Conservation (phyloP, 2,329 filamentous ascomycete genomes). For the Colletotrichum sp. region DNA sequence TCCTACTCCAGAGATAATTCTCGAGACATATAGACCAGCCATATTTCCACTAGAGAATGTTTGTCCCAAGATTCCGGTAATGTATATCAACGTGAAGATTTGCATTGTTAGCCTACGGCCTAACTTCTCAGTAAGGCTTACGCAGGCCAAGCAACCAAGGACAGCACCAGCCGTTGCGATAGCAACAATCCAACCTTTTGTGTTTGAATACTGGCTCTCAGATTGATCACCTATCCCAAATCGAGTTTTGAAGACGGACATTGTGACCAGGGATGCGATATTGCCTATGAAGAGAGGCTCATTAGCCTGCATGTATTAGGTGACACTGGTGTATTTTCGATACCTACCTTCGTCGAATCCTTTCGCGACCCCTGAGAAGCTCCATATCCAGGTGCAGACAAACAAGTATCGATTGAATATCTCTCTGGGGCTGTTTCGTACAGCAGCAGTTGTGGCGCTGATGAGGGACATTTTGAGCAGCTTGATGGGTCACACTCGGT, state of each 20-base stretch:
- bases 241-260: conserved; percentile 28
- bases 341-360: conserved; percentile 33
- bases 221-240: conserved; percentile 28
- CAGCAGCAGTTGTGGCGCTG: conserved; percentile 28
- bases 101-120: conserved; percentile 28
- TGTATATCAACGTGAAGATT: conserved; percentile 36
- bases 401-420: conserved; percentile 35
- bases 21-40: conserved; percentile 26
- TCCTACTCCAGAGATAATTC: conserved; percentile 30
- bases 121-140: conserved; percentile 27
- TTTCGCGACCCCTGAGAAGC: conserved; percentile 33
- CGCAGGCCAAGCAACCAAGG: conserved; percentile 30
- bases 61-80: conserved; percentile 38
- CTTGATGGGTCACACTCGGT: background rate
- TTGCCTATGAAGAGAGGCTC: conserved; percentile 24
- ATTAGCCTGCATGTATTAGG: background rate
- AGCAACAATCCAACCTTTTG: conserved; percentile 35
- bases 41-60: conserved; percentile 32
- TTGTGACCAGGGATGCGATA: conserved; percentile 33
- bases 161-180: conserved; percentile 35
- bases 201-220: conserved; percentile 30
- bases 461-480: conserved; percentile 23
- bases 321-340: background rate
- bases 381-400: conserved; percentile 29
- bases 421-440: conserved; percentile 28